Base-by-base conservation (phyloP, 2,329 filamentous ascomycete species). In the Exophiala dermatitidis region DNA sequence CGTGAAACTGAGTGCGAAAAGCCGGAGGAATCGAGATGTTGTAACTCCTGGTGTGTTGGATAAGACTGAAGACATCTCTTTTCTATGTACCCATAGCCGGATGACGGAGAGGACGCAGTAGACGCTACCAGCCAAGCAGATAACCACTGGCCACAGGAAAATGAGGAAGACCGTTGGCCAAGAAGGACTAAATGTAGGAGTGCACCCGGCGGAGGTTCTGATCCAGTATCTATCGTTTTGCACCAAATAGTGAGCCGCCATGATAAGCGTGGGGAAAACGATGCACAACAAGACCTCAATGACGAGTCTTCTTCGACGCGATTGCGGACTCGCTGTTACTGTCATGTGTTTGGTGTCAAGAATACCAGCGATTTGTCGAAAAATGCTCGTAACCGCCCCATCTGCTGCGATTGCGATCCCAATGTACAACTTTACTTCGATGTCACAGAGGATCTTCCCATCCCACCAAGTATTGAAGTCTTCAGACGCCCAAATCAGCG, bases 401-500 rank as follows among this genome's bases (percentile, higher is more conserved):
- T 78, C 71, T 10, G 81, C 66, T 1, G 75, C 80, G 1, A 80
- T 72, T 12, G 72, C 72, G 5, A 73, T 69, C 2, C 77, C 80
- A 28, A 79, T 71, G 54, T 77, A 73, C 33, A 86, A 62, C 57
- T 83, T 81, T 50, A 77, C 72, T 60, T 85, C 75, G 46, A 87
- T 69, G 65, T 88, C 84, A 67, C 84, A 88, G 53, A 84, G 76
- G 2, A 75, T 76, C 3, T 66, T 63, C 3, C 84, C 84, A 53
- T 75, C 67, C 75, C 76, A 87, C 76, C 78, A 82, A 4, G 69
- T 65, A 0, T 63, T 36, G 8, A 77, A 62, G 58, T 84, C 70
- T 58, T 84, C 79, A 5, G 72, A 77, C 0, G 77, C 75, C 84
- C 84, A 88, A 56, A 86, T 75, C 46, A 84, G 65, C 1, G 82